Evolutionary conservation across 257 asterid genomes (phyloP).

Genomic region (Capsicum rhomboideum): DNA sequence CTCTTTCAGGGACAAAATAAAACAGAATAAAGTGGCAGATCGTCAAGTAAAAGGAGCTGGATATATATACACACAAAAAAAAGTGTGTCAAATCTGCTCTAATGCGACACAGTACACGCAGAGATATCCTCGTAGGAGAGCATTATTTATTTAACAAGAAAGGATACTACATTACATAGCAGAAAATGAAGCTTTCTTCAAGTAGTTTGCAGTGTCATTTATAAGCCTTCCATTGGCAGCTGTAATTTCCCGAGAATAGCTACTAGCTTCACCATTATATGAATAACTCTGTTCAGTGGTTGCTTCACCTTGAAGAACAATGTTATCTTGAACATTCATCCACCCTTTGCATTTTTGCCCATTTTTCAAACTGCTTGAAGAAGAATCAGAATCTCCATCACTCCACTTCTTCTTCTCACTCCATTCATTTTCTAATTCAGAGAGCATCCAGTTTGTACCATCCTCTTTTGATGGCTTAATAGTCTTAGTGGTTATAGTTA

Average conservation of each 20-base stretch:
- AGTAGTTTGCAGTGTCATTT: slow-evolving; percentile 15
- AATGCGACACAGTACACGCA: not conserved
- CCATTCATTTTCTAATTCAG: slow-evolving; percentile 35
- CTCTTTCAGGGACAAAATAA: too few relatives aligned
- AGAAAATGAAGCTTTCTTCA: not conserved
- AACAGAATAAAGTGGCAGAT: too few relatives aligned
- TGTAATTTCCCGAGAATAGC: slow-evolving; percentile 34
- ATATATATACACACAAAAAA: not conserved
- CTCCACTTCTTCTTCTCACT: slow-evolving; percentile 22
- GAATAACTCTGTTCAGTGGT: slow-evolving; percentile 32
- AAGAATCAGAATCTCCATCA: not conserved
- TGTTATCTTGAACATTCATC: slow-evolving; percentile 48
- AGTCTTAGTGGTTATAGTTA: slow-evolving; percentile 23
- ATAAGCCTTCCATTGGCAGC: slow-evolving; percentile 35
- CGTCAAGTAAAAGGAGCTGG: too few relatives aligned
- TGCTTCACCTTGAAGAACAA: slow-evolving; percentile 51
- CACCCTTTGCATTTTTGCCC: slow-evolving; percentile 46
- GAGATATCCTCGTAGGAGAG: not conserved
- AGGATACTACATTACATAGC: not conserved
- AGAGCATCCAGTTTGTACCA: slow-evolving; percentile 20
- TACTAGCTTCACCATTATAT: slow-evolving; percentile 19
- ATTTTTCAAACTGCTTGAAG: slow-evolving; percentile 21
- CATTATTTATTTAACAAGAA: not conserved
- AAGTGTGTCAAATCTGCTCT: not conserved
- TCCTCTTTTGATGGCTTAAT: slow-evolving; percentile 23